phyloP scores from a whole-genome alignment of 768 basidiomycete genomes.

The Pleurotus salmoneostramineus region DNA sequence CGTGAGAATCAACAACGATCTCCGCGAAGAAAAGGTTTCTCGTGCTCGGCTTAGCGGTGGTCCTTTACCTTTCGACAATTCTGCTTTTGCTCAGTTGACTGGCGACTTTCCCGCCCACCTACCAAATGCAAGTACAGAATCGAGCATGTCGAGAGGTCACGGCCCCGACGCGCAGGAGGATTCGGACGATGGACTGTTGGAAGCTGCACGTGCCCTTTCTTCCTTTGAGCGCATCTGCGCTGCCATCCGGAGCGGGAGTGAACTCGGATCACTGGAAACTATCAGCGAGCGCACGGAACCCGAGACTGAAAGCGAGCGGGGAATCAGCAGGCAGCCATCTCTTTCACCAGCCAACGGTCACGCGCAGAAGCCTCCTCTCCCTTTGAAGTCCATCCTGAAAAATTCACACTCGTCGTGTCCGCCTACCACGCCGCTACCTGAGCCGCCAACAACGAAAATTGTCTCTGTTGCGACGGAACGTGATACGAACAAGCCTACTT shows the following conservation, averaged over 20 bases:
- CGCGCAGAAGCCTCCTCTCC: not conserved
- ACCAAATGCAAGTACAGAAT: not conserved
- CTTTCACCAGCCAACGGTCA: not conserved
- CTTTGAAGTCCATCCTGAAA: not conserved
- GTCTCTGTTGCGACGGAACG: not conserved
- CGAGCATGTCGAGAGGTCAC: too few relatives aligned
- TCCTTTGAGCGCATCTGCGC: slow-evolving; percentile 3
- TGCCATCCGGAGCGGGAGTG: not conserved
- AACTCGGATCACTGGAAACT: slow-evolving; percentile 3
- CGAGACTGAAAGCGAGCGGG: not conserved
- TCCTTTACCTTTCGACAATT: slow-evolving; percentile 6
- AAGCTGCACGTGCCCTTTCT: not conserved
- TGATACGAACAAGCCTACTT: not conserved
- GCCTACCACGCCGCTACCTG: not conserved
- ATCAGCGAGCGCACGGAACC: slow-evolving; percentile 6
- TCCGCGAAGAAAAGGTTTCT: slow-evolving; percentile 5
- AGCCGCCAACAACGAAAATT: not conserved
- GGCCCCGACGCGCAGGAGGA: too few relatives aligned
- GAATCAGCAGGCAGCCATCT: not conserved
- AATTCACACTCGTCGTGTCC: not conserved
- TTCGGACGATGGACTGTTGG: not conserved
- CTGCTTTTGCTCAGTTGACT: not conserved
- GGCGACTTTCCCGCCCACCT: not conserved
- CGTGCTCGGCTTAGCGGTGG: slow-evolving; percentile 5
- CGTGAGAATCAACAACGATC: not conserved